A percentile compares a stretch with the other conserved stretches of the same genome.
phyloP scores from a whole-genome alignment of 305 asterid genomes.

The Fraxinus baroniana region DNA sequence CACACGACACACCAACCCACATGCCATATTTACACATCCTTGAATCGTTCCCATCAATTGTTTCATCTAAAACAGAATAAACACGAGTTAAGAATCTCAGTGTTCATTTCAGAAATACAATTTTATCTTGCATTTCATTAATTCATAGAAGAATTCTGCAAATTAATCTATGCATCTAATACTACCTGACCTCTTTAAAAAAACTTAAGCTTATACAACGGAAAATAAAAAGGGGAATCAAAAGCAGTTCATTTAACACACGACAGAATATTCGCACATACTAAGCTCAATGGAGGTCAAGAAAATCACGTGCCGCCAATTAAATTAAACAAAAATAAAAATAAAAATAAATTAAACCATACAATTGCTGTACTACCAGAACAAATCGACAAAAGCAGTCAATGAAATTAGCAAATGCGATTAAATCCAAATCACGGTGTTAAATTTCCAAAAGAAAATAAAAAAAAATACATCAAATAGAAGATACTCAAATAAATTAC shows the following conservation, averaged over 20 bases:
- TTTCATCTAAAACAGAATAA: neutral
- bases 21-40: neutral
- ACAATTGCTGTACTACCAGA: neutral
- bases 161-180: neutral
- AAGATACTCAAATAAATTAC: neutral
- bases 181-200: neutral
- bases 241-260: neutral
- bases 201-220: neutral
- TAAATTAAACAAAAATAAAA: neutral
- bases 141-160: neutral
- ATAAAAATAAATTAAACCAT: neutral
- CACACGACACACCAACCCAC: neutral
- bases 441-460: neutral
- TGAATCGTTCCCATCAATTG: neutral
- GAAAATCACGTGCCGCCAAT: neutral
- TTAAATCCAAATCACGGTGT: neutral
- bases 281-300: neutral
- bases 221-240: neutral
- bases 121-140: neutral
- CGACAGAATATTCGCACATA: neutral
- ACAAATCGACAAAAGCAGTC: neutral
- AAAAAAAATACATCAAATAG: neutral
- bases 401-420: neutral
- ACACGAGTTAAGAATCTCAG: neutral
- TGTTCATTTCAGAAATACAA: neutral